Conservation (phyloP, 164 flowering plant genomes). For the Cinnamomum chago region DNA sequence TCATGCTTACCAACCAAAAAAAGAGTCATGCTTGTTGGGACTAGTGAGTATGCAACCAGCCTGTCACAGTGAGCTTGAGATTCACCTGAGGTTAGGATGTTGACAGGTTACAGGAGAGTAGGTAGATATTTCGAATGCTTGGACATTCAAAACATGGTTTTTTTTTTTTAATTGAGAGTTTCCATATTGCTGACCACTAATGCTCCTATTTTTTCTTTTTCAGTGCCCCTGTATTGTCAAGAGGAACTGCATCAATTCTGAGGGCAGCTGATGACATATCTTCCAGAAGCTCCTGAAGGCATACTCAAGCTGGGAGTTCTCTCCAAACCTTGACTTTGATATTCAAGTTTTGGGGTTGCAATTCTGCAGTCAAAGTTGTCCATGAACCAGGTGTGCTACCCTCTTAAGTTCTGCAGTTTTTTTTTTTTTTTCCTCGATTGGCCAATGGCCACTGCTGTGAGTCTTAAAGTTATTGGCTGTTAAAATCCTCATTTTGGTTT, state of each 20-base stretch:
- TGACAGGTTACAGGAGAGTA: neutral
- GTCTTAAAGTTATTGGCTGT: too few relatives aligned
- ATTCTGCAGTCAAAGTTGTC: conserved; percentile 80
- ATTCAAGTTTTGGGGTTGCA: conserved; percentile 71
- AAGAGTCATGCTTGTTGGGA: neutral
- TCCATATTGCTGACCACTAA: neutral
- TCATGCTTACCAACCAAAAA: too few relatives aligned
- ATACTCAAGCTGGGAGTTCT: conserved; percentile 60
- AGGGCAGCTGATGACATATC: conserved; percentile 54
- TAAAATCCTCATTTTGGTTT: too few relatives aligned
- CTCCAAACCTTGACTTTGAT: conserved; percentile 56
- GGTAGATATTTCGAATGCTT: too few relatives aligned
- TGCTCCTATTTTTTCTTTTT: conserved; percentile 13
- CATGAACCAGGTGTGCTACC: conserved; percentile 64
- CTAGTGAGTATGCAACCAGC: neutral
- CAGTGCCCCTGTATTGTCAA: conserved; percentile 87
- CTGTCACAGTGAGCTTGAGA: neutral
- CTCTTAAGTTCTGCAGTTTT: neutral
- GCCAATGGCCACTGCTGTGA: too few relatives aligned
- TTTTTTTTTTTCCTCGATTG: too few relatives aligned
- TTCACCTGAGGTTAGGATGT: neutral
- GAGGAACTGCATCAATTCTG: conserved; percentile 43
- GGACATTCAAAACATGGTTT: too few relatives aligned
- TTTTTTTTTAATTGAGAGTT: too few relatives aligned
- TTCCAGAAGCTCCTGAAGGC: conserved; percentile 62